Evolutionary conservation across 1,284 basidiomycete species (phyloP).

Genomic region (Leccinum variabile): DNA sequence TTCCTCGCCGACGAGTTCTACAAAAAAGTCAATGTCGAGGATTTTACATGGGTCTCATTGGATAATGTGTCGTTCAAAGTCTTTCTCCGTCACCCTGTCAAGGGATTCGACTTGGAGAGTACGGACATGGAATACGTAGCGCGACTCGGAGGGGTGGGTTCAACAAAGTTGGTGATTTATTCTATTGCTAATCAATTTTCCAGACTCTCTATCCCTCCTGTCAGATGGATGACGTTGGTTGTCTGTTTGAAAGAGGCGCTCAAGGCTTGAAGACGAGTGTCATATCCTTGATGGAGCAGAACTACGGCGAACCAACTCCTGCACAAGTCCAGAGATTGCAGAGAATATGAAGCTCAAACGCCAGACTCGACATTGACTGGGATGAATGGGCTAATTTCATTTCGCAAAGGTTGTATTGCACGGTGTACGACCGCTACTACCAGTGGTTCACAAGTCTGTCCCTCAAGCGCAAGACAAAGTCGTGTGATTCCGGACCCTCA

Average conservation of each 20-base stretch:
- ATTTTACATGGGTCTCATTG: not conserved
- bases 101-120: not conserved
- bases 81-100: not conserved
- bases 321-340: not conserved
- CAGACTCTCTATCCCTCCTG: not conserved
- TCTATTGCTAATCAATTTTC: not conserved
- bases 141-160: not conserved
- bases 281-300: not conserved
- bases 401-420: not conserved
- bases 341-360: not conserved
- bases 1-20: not conserved
- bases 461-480: no score
- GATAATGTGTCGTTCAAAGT: not conserved
- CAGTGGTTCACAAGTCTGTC: no score
- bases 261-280: not conserved
- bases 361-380: not conserved
- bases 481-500: no score
- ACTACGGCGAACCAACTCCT: not conserved
- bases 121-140: not conserved
- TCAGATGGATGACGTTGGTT: not conserved
- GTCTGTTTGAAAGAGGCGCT: not conserved
- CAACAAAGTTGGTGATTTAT: not conserved
- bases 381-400: not conserved
- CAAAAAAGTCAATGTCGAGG: not conserved
- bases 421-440: no score